Conservation (phyloP, 2,329 filamentous ascomycete species). For the Dothiorella sarmentorum region DNA sequence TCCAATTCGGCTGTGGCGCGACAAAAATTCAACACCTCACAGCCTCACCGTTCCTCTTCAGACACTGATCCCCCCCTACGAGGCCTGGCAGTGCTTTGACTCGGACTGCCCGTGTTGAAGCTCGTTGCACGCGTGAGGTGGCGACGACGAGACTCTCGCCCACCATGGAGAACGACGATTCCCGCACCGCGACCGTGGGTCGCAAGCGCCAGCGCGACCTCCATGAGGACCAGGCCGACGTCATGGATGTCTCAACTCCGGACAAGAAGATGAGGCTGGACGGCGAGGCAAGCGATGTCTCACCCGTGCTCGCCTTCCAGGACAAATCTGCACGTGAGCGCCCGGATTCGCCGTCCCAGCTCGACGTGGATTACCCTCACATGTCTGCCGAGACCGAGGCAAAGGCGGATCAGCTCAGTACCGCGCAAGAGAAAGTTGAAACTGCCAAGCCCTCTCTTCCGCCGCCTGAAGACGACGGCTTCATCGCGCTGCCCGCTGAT, state of each 20-base stretch:
- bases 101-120: background rate
- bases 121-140: background rate
- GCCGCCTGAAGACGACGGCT: background rate
- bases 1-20: too few relatives aligned
- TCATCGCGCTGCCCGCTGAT: background rate
- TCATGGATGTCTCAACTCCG: background rate
- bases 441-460: background rate
- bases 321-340: slow-evolving; percentile 4
- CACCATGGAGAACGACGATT: slow-evolving; percentile 32
- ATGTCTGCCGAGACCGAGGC: slow-evolving; percentile 1
- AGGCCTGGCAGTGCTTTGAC: too few relatives aligned
- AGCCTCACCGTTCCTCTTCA: too few relatives aligned
- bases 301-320: background rate
- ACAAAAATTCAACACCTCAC: too few relatives aligned
- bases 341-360: background rate
- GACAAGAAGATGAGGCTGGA: slow-evolving; percentile 7
- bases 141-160: background rate
- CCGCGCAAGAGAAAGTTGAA: background rate
- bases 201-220: slow-evolving; percentile 30
- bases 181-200: slow-evolving; percentile 45
- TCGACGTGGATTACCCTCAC: background rate
- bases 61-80: too few relatives aligned
- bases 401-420: background rate
- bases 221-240: background rate
- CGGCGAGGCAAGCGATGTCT: background rate